Conservation (phyloP, 768 basidiomycete genomes). For the Calocybe gangraenosa region DNA sequence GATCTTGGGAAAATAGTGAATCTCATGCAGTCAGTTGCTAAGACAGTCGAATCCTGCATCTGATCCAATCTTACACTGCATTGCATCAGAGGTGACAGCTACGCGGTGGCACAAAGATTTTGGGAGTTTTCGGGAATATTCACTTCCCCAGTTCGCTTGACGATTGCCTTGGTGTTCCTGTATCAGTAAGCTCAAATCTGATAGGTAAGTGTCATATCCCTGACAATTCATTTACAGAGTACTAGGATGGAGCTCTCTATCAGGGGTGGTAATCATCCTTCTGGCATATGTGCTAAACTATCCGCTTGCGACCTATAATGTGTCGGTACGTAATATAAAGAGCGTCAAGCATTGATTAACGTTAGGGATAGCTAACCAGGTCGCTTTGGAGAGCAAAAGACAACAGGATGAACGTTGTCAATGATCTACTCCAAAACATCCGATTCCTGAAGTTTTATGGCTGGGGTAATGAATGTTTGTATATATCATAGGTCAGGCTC, state of each 20-base stretch:
- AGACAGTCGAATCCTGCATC: neutral
- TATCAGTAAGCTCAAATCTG: conserved; percentile 49
- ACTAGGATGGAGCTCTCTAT: conserved; percentile 74
- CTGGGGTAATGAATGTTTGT: conserved; percentile 46
- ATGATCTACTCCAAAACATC: conserved; percentile 74
- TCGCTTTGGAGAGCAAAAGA: conserved; percentile 63
- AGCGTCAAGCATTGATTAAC: neutral
- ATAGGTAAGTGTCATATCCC: conserved; percentile 1
- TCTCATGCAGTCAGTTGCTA: conserved; percentile 59
- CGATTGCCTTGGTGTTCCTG: conserved; percentile 65
- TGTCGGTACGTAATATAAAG: conserved; percentile 41
- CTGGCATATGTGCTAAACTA: conserved; percentile 62
- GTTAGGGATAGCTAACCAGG: conserved; percentile 45
- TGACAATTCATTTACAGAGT: conserved; percentile 35
- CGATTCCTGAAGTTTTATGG: conserved; percentile 74
- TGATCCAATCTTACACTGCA: conserved; percentile 5
- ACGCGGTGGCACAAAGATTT: conserved; percentile 66
- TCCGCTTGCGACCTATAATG: conserved; percentile 61
- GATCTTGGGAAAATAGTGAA: conserved; percentile 72
- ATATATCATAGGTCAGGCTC: neutral
- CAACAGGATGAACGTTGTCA: conserved; percentile 63
- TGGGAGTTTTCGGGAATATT: conserved; percentile 71
- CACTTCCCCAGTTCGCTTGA: conserved; percentile 56
- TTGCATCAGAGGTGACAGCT: conserved; percentile 56
- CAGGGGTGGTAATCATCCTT: conserved; percentile 63